phyloP scores from a whole-genome alignment of 495 filamentous ascomycete genomes.

The Aspergillus steynii region DNA sequence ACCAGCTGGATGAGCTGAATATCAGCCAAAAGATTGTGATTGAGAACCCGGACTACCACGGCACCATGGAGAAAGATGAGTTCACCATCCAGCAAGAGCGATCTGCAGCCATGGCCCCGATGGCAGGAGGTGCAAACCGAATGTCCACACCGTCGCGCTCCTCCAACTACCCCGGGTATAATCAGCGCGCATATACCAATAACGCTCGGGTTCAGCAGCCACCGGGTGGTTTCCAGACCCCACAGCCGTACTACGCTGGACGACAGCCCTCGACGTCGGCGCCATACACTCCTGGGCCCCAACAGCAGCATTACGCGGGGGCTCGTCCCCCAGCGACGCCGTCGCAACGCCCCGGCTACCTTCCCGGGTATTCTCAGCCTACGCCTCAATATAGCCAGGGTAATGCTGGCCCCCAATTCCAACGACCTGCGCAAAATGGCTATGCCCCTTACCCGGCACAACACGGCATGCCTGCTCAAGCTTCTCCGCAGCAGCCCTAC shows the following conservation, averaged over 20 bases:
- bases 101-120: slow-evolving; percentile 29
- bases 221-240: slow-evolving; percentile 34
- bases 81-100: slow-evolving; percentile 43
- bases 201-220: slow-evolving; percentile 35
- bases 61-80: slow-evolving; percentile 88
- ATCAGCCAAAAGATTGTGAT: slow-evolving; percentile 81
- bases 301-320: slow-evolving; percentile 36
- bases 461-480: slow-evolving; percentile 31
- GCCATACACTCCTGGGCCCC: slow-evolving; percentile 33
- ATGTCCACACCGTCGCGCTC: slow-evolving; percentile 37
- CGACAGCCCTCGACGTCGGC: slow-evolving; percentile 40
- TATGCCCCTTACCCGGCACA: slow-evolving; percentile 37
- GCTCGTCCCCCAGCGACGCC: slow-evolving; percentile 46
- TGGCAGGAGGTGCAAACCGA: slow-evolving; percentile 29
- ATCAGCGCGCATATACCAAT: slow-evolving; percentile 34
- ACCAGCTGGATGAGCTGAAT: slow-evolving; percentile 76
- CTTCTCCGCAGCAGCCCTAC: slow-evolving; percentile 42
- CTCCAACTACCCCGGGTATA: slow-evolving; percentile 36
- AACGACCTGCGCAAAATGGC: slow-evolving; percentile 42
- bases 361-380: slow-evolving; percentile 38
- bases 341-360: slow-evolving; percentile 39
- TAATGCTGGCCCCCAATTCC: slow-evolving; percentile 37
- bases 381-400: slow-evolving; percentile 42
- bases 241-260: slow-evolving; percentile 42
- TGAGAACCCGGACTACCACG: slow-evolving; percentile 68